Evolutionary conservation across 2,329 filamentous ascomycete species (phyloP).

Genomic region (Fonsecaea erecta): DNA sequence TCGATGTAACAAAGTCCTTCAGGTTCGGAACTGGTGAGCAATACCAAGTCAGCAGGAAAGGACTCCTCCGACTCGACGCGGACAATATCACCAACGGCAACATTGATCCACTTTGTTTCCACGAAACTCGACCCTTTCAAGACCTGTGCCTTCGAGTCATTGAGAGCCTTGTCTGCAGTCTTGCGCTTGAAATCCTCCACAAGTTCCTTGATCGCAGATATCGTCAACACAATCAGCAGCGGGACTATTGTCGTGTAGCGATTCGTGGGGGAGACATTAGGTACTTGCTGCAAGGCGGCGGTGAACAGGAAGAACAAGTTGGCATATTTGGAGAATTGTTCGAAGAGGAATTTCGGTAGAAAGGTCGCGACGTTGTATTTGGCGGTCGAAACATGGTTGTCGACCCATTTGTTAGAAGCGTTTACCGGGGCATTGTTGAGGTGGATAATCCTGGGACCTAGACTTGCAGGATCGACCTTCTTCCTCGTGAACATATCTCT

Average conservation of each 20-base stretch:
- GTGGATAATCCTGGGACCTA: constrained; percentile 90
- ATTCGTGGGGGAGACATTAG: constrained; percentile 92
- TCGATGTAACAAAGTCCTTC: constrained; percentile 99
- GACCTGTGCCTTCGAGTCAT: constrained; percentile 82
- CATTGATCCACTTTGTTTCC: constrained; percentile 90
- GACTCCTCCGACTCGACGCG: constrained; percentile 92
- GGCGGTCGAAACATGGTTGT: constrained; percentile 96
- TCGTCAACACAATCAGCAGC: constrained; percentile 83
- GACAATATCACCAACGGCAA: constrained; percentile 89
- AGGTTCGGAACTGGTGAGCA: constrained; percentile 92
- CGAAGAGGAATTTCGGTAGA: constrained; percentile 93
- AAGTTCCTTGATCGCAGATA: constrained; percentile 94
- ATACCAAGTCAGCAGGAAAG: constrained; percentile 90
- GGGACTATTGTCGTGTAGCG: constrained; percentile 94
- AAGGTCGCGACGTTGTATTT: constrained; percentile 97
- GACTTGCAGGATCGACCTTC: constrained; percentile 84
- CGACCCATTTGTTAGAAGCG: constrained; percentile 82
- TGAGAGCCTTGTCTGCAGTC: constrained; percentile 81
- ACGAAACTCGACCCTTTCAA: constrained; percentile 82
- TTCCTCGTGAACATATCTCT: constrained; percentile 88
- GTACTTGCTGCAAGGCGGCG: constrained; percentile 90
- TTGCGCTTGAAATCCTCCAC: constrained; percentile 93
- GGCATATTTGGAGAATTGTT: constrained; percentile 99
- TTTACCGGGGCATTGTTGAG: constrained; percentile 97
- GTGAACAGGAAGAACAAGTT: constrained; percentile 99